A percentile compares a stretch with the other conserved stretches of the same genome.
These are phyloP conservation scores for Artemisia tridentata DNA, from an alignment of 129 eudicot species.

Conservation along the genomic window DNA sequence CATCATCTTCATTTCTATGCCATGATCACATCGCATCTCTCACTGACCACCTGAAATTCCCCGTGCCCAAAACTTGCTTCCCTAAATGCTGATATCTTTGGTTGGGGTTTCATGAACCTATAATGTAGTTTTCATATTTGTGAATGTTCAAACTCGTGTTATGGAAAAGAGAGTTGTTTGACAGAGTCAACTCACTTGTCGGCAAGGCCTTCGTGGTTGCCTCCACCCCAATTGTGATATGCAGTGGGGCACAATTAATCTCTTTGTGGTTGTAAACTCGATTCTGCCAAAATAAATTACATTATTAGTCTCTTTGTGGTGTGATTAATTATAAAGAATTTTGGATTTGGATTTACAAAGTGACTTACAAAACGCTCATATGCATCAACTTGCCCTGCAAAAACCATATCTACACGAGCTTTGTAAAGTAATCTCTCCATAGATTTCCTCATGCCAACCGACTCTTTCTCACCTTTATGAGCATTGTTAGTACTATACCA, in stretches of 20 bases:
- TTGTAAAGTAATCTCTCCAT: conserved; percentile 58
- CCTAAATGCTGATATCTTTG: conserved; percentile 43
- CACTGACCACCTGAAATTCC: conserved; percentile 14
- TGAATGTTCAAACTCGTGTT: background rate
- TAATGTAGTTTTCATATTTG: background rate
- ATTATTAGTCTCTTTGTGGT: background rate
- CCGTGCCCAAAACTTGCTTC: conserved; percentile 81
- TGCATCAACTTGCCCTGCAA: conserved; percentile 85
- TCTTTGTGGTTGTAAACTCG: conserved; percentile 46
- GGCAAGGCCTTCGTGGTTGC: conserved; percentile 56
- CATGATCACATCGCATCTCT: no score
- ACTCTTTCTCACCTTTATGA: conserved; percentile 61
- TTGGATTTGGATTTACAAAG: background rate
- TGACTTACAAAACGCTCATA: conserved; percentile 70
- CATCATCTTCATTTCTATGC: no score
- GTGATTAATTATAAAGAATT: background rate
- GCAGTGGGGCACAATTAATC: conserved; percentile 43
- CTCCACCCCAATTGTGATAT: conserved; percentile 73
- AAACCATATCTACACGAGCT: conserved; percentile 61
- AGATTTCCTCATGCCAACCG: conserved; percentile 42
- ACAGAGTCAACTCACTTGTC: conserved; percentile 29
- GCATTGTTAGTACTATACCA: conserved; percentile 74
- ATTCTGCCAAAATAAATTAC: conserved; percentile 25
- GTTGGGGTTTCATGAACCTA: conserved; percentile 50
- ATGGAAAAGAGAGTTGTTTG: background rate